Conservation (phyloP, 371 early-diverging fungal species). For the Mucor sp. region DNA sequence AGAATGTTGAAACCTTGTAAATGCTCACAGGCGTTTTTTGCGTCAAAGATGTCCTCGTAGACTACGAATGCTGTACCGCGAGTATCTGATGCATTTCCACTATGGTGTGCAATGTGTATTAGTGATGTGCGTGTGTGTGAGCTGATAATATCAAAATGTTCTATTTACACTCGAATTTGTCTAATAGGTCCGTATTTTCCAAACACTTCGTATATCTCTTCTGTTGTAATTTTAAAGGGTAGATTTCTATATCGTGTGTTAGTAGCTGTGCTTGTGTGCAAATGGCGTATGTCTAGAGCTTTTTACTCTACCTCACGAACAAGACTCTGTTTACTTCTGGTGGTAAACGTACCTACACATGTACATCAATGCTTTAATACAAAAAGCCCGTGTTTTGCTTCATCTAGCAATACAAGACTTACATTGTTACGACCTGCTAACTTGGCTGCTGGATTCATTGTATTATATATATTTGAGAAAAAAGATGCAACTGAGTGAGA, state of each 20-base stretch:
- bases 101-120: slow-evolving; percentile 9
- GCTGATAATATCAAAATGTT: not conserved
- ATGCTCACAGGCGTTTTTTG: slow-evolving; percentile 96
- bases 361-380: not conserved
- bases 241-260: slow-evolving; percentile 67
- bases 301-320: slow-evolving; percentile 84
- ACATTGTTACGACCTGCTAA: slow-evolving; percentile 22
- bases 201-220: slow-evolving; percentile 97
- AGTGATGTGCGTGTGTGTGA: too few relatives aligned
- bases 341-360: slow-evolving; percentile 75
- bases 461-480: not conserved
- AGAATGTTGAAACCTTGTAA: slow-evolving; percentile 94
- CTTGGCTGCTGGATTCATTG: slow-evolving; percentile 20
- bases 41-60: slow-evolving; percentile 97
- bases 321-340: slow-evolving; percentile 93
- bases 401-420: not conserved
- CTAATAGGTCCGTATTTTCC: slow-evolving; percentile 97
- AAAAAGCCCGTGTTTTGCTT: not conserved
- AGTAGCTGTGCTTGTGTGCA: not conserved
- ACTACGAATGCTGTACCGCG: slow-evolving; percentile 95
- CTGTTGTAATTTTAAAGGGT: slow-evolving; percentile 93
- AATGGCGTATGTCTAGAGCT: not conserved
- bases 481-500: too few relatives aligned
- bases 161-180: slow-evolving; percentile 82
- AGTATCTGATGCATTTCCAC: slow-evolving; percentile 86